phyloP scores from a whole-genome alignment of 1,139 yeast species.

The Yamadazyma oceani region DNA sequence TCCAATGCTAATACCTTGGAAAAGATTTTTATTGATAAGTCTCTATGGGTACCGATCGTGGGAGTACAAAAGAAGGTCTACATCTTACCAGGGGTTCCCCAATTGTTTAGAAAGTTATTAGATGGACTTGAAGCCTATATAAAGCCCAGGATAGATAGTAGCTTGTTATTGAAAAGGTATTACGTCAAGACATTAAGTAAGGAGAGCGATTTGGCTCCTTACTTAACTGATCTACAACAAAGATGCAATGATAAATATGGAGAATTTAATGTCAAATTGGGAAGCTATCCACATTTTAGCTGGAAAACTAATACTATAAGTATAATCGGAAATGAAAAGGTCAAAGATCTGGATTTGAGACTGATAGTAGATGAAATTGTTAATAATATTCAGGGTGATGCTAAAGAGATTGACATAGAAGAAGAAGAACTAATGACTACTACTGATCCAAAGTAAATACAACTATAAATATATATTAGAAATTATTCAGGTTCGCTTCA shows the following conservation, averaged over 20 bases:
- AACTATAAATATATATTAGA: background rate
- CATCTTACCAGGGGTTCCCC: constrained; percentile 83
- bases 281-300: constrained; percentile 79
- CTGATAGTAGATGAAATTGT: constrained; percentile 48
- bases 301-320: constrained; percentile 68
- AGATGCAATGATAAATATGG: constrained; percentile 40
- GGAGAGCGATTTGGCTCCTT: constrained; percentile 73
- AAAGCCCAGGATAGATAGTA: constrained; percentile 24
- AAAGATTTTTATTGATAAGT: constrained; percentile 51
- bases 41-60: constrained; percentile 83
- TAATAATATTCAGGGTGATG: constrained; percentile 43
- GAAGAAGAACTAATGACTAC: constrained; percentile 46
- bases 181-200: constrained; percentile 61
- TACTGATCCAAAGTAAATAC: constrained; percentile 11
- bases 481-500: background rate
- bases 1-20: constrained; percentile 45
- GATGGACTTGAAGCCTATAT: constrained; percentile 26
- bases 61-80: constrained; percentile 60
- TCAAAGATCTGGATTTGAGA: constrained; percentile 35
- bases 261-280: constrained; percentile 55
- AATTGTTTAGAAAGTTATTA: constrained; percentile 58
- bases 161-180: constrained; percentile 40
- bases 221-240: constrained; percentile 52
- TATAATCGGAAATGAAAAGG: constrained; percentile 55
- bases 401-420: constrained; percentile 53